A percentile compares a stretch with the other conserved stretches of the same genome.
phyloP scores from a whole-genome alignment of 2,329 filamentous ascomycete genomes.

The Ceratocystis colombiana region DNA sequence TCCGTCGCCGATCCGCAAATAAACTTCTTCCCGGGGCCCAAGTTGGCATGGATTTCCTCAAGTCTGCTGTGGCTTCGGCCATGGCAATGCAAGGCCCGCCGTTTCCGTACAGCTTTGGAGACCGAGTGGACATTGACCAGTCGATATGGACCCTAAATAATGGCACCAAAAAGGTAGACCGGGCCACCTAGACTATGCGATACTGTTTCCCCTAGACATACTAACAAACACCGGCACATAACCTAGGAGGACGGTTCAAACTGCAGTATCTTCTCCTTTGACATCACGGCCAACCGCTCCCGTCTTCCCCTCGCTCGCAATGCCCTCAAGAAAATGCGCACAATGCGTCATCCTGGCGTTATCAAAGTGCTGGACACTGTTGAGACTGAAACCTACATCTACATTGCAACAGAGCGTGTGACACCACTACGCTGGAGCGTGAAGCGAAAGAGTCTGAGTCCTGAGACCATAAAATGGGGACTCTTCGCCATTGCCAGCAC shows the following conservation, averaged over 20 bases:
- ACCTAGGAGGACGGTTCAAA: constrained; percentile 78
- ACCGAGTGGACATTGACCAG: constrained; percentile 81
- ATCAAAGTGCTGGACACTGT: constrained; percentile 90
- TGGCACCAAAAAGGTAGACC: constrained; percentile 71
- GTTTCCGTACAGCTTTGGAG: constrained; percentile 86
- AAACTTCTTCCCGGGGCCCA: constrained; percentile 14
- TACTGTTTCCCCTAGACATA: neutral
- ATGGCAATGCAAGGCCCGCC: constrained; percentile 81
- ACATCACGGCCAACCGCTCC: constrained; percentile 68
- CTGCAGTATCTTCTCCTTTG: constrained; percentile 96
- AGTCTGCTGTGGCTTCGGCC: constrained; percentile 91
- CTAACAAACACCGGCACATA: constrained; percentile 11
- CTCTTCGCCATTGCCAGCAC: constrained; percentile 80
- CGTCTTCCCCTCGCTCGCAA: constrained; percentile 82
- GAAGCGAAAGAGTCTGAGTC: constrained; percentile 72
- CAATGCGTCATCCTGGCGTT: constrained; percentile 84
- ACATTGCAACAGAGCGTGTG: constrained; percentile 87
- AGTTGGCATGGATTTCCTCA: constrained; percentile 82
- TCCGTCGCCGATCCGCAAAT: constrained; percentile 11
- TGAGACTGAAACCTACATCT: constrained; percentile 91
- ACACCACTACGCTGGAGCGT: constrained; percentile 83
- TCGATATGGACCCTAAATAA: constrained; percentile 97
- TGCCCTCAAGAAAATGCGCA: constrained; percentile 85
- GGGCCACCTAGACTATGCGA: neutral
- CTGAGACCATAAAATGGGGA: constrained; percentile 96